Evolutionary conservation across 2,329 filamentous ascomycete species (phyloP).

Genomic region (Stemphylium vesicarium): DNA sequence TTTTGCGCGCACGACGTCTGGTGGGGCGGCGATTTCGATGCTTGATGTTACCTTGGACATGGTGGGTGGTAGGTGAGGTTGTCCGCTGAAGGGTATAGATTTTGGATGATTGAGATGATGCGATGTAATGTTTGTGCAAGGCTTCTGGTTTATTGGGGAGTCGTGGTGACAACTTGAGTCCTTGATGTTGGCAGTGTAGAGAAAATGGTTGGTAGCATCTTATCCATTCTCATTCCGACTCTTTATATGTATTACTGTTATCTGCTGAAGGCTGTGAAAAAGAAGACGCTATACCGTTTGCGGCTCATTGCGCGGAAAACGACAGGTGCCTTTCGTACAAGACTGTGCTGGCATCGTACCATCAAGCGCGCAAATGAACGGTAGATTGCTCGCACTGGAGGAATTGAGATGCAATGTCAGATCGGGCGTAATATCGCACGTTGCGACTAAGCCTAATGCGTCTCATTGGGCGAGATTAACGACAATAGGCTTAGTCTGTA

Average conservation of each 20-base stretch:
- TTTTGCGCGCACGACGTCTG: constrained; percentile 19
- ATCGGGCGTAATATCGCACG: not conserved
- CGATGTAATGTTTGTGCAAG: too few species aligned
- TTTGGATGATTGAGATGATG: not conserved
- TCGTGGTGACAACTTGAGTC: too few species aligned
- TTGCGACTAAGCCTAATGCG: not conserved
- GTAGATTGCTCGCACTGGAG: not conserved
- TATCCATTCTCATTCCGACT: too few species aligned
- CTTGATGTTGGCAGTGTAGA: not conserved
- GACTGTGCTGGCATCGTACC: not conserved
- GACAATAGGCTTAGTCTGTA: constrained; percentile 29
- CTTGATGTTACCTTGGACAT: constrained; percentile 16
- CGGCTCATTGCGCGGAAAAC: constrained; percentile 10
- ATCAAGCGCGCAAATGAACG: too few species aligned
- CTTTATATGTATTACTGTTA: not conserved
- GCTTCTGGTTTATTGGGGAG: too few species aligned
- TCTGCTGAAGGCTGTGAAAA: not conserved
- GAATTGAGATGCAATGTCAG: not conserved
- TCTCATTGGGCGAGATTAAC: constrained; percentile 29
- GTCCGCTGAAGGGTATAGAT: not conserved
- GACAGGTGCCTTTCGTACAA: not conserved
- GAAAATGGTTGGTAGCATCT: not conserved
- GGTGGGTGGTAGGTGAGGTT: not conserved
- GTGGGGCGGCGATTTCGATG: constrained; percentile 27
- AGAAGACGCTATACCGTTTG: not conserved